phyloP scores from a whole-genome alignment of 805 yeast genomes.

The Wickerhamiella kazuoi region DNA sequence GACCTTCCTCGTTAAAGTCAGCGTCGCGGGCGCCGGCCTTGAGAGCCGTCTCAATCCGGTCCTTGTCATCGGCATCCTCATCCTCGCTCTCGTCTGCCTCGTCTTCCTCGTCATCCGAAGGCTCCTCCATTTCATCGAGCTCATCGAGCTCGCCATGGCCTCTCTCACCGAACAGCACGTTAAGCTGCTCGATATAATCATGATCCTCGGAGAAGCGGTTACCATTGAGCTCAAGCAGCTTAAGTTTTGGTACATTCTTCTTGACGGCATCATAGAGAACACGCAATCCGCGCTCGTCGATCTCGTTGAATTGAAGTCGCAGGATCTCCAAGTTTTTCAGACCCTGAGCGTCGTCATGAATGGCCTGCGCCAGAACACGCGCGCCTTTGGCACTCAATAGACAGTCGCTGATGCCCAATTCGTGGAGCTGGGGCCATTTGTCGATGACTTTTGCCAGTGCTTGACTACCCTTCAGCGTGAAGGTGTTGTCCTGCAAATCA shows the following conservation, averaged over 20 bases:
- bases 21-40: slow-evolving; percentile 32
- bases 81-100: slow-evolving; percentile 43
- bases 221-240: slow-evolving; percentile 72
- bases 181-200: slow-evolving; percentile 43
- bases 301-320: slow-evolving; percentile 77
- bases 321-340: slow-evolving; percentile 34
- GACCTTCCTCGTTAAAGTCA: slow-evolving; percentile 24
- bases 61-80: slow-evolving; percentile 27
- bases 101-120: slow-evolving; percentile 46
- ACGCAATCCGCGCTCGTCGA: slow-evolving; percentile 47
- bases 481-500: slow-evolving; percentile 91
- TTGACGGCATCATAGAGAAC: slow-evolving; percentile 38
- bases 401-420: slow-evolving; percentile 79
- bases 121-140: slow-evolving; percentile 84
- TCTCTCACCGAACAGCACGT: slow-evolving; percentile 45
- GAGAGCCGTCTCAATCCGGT: slow-evolving; percentile 11
- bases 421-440: slow-evolving; percentile 50
- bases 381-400: slow-evolving; percentile 69
- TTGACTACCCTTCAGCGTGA: slow-evolving; percentile 50
- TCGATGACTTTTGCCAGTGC: slow-evolving; percentile 45
- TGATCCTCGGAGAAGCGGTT: slow-evolving; percentile 84
- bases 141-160: slow-evolving; percentile 80
- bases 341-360: slow-evolving; percentile 11
- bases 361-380: slow-evolving; percentile 28
- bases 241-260: slow-evolving; percentile 40